Evolutionary conservation across 352 stramenopile species (phyloP), one percentile per base, ranked within the genome.

Genomic region (Pythium phragmiticola): DNA sequence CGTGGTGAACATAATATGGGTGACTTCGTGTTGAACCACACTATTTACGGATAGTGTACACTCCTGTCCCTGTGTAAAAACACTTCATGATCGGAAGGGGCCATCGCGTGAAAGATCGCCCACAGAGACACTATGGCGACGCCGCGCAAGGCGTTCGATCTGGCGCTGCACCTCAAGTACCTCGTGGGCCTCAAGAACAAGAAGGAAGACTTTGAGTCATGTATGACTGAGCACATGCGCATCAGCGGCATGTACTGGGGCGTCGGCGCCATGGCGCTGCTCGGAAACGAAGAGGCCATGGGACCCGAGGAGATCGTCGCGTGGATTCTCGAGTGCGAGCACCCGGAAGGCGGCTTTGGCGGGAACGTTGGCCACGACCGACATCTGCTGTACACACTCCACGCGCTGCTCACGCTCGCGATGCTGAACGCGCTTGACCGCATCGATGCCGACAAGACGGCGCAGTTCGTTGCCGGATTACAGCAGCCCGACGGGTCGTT

Each of bases 211-310:
- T 92, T 96, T 55, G 83, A 96, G 73, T 97, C 90, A 6, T 90
- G 90, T 66, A 92, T 98, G 63, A 99, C 93, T 46, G 95, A 99
- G 74, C 96, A 99, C 76, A 90, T 99, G 66, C 90, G 96, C 48
- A 90, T 99, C 81, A 98, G 90, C 58, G 98, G 97, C 52, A 94
- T 99, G 28, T 99, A 99, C 78, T 99, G 98, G 98, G 97, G 92
- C 23, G 82, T 99, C 41, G 95, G 94, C 6, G 90, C 96, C 47
- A 86, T 99, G 75, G 93, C 94, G 57, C 73, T 99, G 26, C 79
- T 99, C 11, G 80, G 93, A 50, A 74, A 78, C 36, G 88, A 97
- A 41, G 74, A 97, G 45, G 74, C 86, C n/a, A 94, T 97, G 66
- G 67, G 77, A 13, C 81, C 88, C 7, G 72, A 75, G 2, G 82